Base-by-base conservation (phyloP, 495 filamentous ascomycete genomes). In the Pseudomonodictys pantanalensis region DNA sequence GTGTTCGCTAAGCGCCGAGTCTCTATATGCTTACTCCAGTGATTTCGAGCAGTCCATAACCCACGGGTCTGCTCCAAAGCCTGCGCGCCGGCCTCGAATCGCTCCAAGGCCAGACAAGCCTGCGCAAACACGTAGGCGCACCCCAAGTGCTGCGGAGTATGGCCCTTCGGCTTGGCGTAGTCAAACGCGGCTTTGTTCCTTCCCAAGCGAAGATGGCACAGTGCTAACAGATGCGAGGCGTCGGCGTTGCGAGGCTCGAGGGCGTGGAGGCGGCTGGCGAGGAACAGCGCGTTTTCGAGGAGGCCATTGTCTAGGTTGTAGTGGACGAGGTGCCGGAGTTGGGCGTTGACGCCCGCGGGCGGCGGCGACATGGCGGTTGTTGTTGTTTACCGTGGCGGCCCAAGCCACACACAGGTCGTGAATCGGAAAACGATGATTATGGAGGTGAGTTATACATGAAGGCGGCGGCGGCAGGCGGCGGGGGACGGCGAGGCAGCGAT, bases 271-370 rank as follows among this genome's bases (percentile, higher is more conserved):
- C 93, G 86, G 49, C 90, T 89, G 46, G 93, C 87, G 38, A 95
- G 85, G 74, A 97, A 97, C 26, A 96, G 83, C 49, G 93, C 93
- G 65, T 93, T 97, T 29, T 88, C 81, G 63, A 87, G 78, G 26
- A 92, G 80, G 65, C 92, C 86, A 65, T 92, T 95, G 74, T 98
- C 93, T 70, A 98, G 83, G 69, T 95, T 86, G 74, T 97, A 96
- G 73, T 91, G 88, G 58, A 97, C 85, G 50, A 90, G 79, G 68
- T 93, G 88, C 69, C 87, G 82, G 64, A 97, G 77, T 73, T 95
- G 88, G 70, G 78, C 78, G 38, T 86, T 78, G 63, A 91, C 79
- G 69, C 86, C 79, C 17, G 80, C 71, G 62, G 79, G 83, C 28
- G 81, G 81, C 7, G 89, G 85, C 54, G 88, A 81, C 91, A 95